Percentiles rank a stretch among this genome's conserved stretches.
phyloP scores from a whole-genome alignment of 768 basidiomycete genomes.

The Mycena polygramma region DNA sequence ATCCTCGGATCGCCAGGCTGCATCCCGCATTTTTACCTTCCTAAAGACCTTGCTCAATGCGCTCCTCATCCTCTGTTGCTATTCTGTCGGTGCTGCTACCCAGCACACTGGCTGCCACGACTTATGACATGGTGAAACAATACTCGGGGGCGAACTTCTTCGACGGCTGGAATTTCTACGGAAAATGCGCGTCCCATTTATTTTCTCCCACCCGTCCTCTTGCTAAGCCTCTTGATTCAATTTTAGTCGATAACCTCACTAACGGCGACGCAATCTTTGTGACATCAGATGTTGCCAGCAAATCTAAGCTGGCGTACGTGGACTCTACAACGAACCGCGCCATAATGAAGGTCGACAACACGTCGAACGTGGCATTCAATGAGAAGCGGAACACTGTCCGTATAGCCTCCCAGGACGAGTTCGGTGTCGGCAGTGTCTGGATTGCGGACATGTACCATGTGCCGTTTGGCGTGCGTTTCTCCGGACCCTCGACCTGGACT shows the following conservation, averaged over 20 bases:
- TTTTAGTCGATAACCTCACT: constrained; percentile 70
- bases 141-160: constrained; percentile 76
- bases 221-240: background rate
- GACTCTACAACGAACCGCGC: constrained; percentile 76
- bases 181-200: constrained; percentile 54
- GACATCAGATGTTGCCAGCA: constrained; percentile 58
- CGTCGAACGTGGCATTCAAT: constrained; percentile 61
- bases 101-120: constrained; percentile 41
- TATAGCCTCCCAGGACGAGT: constrained; percentile 70
- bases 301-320: constrained; percentile 70
- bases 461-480: constrained; percentile 67
- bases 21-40: background rate
- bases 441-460: constrained; percentile 74
- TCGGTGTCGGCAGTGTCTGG: constrained; percentile 72
- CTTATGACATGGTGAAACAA: constrained; percentile 67
- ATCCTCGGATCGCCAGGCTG: no score
- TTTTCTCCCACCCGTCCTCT: background rate
- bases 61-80: constrained; percentile 14
- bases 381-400: constrained; percentile 78
- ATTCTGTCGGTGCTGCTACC: constrained; percentile 22
- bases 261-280: constrained; percentile 72
- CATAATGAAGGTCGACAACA: constrained; percentile 84
- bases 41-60: constrained; percentile 11
- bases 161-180: constrained; percentile 76
- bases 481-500: no score